Base-by-base conservation (phyloP, 2,329 filamentous ascomycete genomes). In the Alternaria postmessia region DNA sequence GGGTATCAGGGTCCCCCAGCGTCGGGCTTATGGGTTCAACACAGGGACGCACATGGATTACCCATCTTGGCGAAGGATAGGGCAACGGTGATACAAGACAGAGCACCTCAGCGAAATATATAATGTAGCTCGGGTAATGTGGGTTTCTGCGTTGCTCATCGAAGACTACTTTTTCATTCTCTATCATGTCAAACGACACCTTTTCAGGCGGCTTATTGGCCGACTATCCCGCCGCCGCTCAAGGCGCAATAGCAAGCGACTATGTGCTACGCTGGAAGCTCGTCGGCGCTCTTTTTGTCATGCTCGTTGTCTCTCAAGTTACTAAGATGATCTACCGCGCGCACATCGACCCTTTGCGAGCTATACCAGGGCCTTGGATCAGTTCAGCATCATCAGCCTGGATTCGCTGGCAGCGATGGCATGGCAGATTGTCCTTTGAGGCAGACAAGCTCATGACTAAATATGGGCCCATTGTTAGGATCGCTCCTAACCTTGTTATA, bases 401-500 rank as follows among this genome's bases (percentile, higher is more conserved):
- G 66, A 67, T 69, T 8, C 61, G 66, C 4, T 69, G 61, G 66
- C 66, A 67, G 38, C 64, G 63, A 57, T 69, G 65, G 66, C 59
- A 69, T 44, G 65, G 66, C 34, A 34, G 54, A 34, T 51, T 67
- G 16, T 69, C 65, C 7, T 66, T 69, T 16, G 61, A 66, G 46
- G 66, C 65, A 5, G 66, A 69, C 48, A 63, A 61, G 43, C 65
- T 67, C 8, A 64, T 69, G 57, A 47, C 65, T 7, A 58, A 58
- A 43, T 64, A 69, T 20, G 65, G 66, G 7, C 57, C 66, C 4
- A 64, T 69, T 3, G 66, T 69, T 30, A 56, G 66, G n/a, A 67
- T 69, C 36, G 60, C 58, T 14, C 66, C 65, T 4, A 63, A 66
- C n/a, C 57, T 69, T 9, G 65, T 69, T 14, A 63, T 68, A 12